Evolutionary conservation across 495 filamentous ascomycete species (phyloP).

Genomic region (Peziza echinospora): DNA sequence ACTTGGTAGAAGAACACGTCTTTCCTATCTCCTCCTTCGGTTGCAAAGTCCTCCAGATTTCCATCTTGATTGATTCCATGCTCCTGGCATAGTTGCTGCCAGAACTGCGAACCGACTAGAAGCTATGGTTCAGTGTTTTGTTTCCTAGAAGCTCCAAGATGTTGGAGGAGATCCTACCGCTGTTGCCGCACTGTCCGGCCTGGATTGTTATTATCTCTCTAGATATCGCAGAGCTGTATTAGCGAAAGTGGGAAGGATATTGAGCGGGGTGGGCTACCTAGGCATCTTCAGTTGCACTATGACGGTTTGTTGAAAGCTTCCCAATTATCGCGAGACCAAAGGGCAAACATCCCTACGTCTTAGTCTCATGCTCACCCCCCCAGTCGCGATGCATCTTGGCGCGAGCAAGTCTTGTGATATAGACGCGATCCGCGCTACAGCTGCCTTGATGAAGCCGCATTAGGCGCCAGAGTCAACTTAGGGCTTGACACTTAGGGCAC

Average conservation of each 20-base stretch:
- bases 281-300: no score
- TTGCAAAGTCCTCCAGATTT: constrained; percentile 87
- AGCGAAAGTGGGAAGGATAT: not conserved
- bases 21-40: constrained; percentile 89
- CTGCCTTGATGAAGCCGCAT: no score
- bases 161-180: constrained; percentile 39
- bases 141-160: not conserved
- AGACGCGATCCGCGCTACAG: no score
- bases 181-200: constrained; percentile 98
- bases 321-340: no score
- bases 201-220: constrained; percentile 99
- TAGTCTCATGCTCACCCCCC: no score
- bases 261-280: not conserved
- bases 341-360: no score
- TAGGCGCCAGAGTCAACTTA: no score
- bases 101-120: constrained; percentile 18
- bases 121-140: not conserved
- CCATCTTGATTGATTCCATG: constrained; percentile 95
- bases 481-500: no score
- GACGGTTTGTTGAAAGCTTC: no score
- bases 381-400: no score
- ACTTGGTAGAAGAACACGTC: constrained; percentile 98
- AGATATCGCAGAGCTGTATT: constrained; percentile 7
- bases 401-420: no score
- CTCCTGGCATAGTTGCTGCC: constrained; percentile 36